A percentile compares a stretch with the other conserved stretches of the same genome.
Conservation (phyloP, 2,329 filamentous ascomycete genomes). For the Dryadomyces sulphureus region DNA sequence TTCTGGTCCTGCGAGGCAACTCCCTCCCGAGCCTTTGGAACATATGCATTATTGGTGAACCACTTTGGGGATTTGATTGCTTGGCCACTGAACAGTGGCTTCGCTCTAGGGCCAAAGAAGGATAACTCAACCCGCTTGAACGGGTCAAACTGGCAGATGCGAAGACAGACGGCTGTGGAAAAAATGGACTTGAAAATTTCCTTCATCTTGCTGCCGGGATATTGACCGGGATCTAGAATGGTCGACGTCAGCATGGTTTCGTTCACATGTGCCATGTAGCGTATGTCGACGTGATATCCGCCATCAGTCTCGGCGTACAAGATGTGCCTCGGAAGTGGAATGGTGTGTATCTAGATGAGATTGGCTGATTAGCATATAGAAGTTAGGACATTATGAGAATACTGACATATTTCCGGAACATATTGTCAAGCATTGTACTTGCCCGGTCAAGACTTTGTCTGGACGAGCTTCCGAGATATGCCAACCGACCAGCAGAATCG, state of each 20-base stretch:
- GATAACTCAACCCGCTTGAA: constrained; percentile 6
- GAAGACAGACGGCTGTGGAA: constrained; percentile 12
- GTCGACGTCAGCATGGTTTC: constrained; percentile 14
- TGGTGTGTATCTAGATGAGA: not conserved
- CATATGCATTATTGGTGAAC: constrained; percentile 7
- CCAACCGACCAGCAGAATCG: constrained; percentile 7
- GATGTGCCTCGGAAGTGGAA: constrained; percentile 10
- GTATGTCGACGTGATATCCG: constrained; percentile 13
- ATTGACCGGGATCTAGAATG: constrained; percentile 14
- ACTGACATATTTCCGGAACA: constrained; percentile 10
- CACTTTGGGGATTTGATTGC: constrained; percentile 7
- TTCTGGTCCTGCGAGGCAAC: not conserved
- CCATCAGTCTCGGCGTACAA: constrained; percentile 14
- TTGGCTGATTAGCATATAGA: not conserved
- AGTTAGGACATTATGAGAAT: not conserved
- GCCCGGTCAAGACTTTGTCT: not conserved
- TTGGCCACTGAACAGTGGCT: constrained; percentile 9
- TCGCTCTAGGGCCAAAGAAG: constrained; percentile 12
- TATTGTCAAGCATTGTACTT: constrained; percentile 10
- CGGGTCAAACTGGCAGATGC: constrained; percentile 13
- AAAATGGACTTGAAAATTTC: constrained; percentile 11
- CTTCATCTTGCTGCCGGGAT: constrained; percentile 3
- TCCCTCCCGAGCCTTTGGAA: constrained; percentile 2
- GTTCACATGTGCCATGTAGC: constrained; percentile 16
- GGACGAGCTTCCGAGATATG: constrained; percentile 10